Percentiles rank a stretch among this genome's conserved stretches.
These are phyloP conservation scores for Helotiales sp. DNA, from an alignment of 2,329 filamentous ascomycete species.

Conservation along the genomic window DNA sequence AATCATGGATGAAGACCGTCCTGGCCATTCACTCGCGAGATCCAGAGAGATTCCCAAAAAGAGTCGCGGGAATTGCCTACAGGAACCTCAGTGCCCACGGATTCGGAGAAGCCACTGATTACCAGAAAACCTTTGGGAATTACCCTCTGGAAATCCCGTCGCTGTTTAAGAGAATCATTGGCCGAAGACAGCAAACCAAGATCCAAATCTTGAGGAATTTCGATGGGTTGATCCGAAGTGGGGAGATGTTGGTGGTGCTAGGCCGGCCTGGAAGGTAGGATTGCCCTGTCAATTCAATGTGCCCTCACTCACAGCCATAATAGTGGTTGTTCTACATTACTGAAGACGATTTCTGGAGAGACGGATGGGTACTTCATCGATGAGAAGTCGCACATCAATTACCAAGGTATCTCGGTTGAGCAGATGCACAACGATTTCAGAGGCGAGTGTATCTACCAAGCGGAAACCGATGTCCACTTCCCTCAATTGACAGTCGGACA, in stretches of 20 bases:
- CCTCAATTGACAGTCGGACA: constrained; percentile 77
- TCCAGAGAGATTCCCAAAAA: constrained; percentile 58
- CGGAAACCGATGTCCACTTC: constrained; percentile 77
- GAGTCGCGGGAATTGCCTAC: constrained; percentile 69
- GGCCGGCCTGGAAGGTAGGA: constrained; percentile 59
- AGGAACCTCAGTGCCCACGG: constrained; percentile 72
- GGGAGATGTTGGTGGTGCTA: constrained; percentile 72
- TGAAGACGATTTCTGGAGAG: constrained; percentile 62
- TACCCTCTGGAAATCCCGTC: constrained; percentile 58
- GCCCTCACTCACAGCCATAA: neutral
- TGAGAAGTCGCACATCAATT: constrained; percentile 58
- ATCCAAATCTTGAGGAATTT: constrained; percentile 65
- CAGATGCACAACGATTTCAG: constrained; percentile 64
- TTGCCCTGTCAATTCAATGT: neutral
- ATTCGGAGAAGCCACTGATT: constrained; percentile 71
- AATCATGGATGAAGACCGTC: constrained; percentile 65
- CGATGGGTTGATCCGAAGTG: constrained; percentile 65
- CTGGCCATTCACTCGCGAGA: constrained; percentile 53
- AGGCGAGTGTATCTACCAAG: constrained; percentile 74
- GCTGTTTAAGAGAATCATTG: constrained; percentile 55
- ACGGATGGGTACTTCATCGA: constrained; percentile 61
- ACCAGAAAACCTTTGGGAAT: constrained; percentile 69
- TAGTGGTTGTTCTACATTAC: constrained; percentile 66
- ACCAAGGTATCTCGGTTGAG: constrained; percentile 58
- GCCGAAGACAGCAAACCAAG: constrained; percentile 55